Evolutionary conservation across 108 stramenopile genomes (phyloP).

Genomic region (Pseudonitzschia delicatissima): DNA sequence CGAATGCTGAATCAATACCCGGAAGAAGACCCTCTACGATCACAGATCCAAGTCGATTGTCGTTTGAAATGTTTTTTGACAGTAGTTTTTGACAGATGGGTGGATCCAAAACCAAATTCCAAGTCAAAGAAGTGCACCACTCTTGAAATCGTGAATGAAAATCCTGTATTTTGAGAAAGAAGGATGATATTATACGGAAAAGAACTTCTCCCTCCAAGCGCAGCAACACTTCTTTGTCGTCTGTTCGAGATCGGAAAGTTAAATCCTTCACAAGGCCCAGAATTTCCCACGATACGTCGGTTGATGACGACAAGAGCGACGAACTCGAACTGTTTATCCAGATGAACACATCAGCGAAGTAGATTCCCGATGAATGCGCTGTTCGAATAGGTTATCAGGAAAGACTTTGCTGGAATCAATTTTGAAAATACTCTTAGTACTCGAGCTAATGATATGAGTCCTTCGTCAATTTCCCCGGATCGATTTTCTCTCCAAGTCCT

Average conservation of each 20-base stretch:
- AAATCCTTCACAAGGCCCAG: slow-evolving; percentile 42
- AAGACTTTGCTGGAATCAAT: slow-evolving; percentile 29
- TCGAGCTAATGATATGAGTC: slow-evolving; percentile 12
- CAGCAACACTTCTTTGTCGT: slow-evolving; percentile 25
- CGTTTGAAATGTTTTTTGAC: slow-evolving; percentile 4
- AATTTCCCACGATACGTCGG: slow-evolving; percentile 15
- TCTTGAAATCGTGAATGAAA: slow-evolving; percentile 15
- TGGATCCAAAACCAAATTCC: slow-evolving; percentile 36
- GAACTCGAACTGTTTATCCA: background rate
- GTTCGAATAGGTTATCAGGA: slow-evolving; percentile 12
- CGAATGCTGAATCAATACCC: slow-evolving; percentile 1
- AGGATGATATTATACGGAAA: slow-evolving; percentile 4
- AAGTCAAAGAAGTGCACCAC: slow-evolving; percentile 45
- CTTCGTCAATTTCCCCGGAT: background rate
- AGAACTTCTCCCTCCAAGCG: slow-evolving; percentile 14
- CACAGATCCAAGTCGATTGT: slow-evolving; percentile 8
- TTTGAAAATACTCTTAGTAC: slow-evolving; percentile 32
- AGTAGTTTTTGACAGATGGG: slow-evolving; percentile 8
- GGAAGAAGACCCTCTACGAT: slow-evolving; percentile 12
- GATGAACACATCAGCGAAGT: slow-evolving; percentile 1
- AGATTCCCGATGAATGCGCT: slow-evolving; percentile 20
- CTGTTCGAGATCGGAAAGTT: slow-evolving; percentile 28
- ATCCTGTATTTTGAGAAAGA: background rate
- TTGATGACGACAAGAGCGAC: background rate
- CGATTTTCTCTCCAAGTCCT: background rate